phyloP scores from a whole-genome alignment of 768 basidiomycete species.

The Amanita rubescens region DNA sequence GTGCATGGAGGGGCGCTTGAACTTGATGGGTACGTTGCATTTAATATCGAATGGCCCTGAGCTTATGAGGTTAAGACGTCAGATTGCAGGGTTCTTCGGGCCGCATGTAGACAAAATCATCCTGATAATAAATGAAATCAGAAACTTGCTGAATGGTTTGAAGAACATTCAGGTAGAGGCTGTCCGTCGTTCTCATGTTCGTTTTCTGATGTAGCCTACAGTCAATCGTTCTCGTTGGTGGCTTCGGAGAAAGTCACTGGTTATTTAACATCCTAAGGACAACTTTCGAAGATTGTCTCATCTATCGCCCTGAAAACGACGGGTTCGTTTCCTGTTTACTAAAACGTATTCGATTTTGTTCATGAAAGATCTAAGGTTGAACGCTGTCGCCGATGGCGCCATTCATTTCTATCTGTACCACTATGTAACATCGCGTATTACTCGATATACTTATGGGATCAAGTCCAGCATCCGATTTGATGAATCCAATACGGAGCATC shows the following conservation, averaged over 20 bases:
- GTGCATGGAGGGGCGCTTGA: slow-evolving; percentile 37
- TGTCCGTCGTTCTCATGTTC: not conserved
- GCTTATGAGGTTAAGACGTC: slow-evolving; percentile 3
- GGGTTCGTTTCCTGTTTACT: not conserved
- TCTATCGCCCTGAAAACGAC: slow-evolving; percentile 3
- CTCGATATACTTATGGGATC: slow-evolving; percentile 19
- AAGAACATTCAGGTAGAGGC: not conserved
- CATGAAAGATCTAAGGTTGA: slow-evolving; percentile 16
- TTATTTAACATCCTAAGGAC: not conserved
- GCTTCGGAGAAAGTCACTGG: slow-evolving; percentile 6
- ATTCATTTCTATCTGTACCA: slow-evolving; percentile 23
- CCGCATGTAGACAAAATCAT: slow-evolving; percentile 1
- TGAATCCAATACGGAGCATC: slow-evolving; percentile 16
- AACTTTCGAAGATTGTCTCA: not conserved
- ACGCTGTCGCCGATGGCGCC: slow-evolving; percentile 26
- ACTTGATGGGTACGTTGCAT: slow-evolving; percentile 20
- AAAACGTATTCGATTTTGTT: not conserved
- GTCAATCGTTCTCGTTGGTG: slow-evolving; percentile 6
- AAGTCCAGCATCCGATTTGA: slow-evolving; percentile 14
- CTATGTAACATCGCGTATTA: slow-evolving; percentile 18
- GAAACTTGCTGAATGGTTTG: not conserved
- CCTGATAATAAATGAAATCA: not conserved
- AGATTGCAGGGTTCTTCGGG: slow-evolving; percentile 6
- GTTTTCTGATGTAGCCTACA: not conserved
- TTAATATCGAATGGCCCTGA: not conserved